These are phyloP conservation scores for Dissophora globulifera DNA, from an alignment of 192 early-diverging fungal genomes.

Conservation along the genomic window DNA sequence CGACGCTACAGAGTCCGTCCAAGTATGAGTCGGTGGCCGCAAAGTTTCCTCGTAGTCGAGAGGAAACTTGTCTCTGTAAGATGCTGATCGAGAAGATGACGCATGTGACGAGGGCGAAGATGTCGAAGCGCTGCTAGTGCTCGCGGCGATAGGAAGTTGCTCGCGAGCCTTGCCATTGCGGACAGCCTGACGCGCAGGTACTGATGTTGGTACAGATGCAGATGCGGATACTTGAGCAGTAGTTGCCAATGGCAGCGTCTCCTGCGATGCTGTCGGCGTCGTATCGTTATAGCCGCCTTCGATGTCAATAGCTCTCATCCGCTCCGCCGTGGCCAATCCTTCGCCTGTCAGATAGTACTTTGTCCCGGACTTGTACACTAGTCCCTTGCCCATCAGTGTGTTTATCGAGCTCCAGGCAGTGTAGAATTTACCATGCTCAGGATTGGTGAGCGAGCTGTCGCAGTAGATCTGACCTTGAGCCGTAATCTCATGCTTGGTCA, in stretches of 20 bases:
- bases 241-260: too few relatives aligned
- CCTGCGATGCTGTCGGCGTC: background rate
- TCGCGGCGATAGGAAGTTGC: too few relatives aligned
- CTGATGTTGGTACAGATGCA: too few relatives aligned
- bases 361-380: slow-evolving; percentile 71
- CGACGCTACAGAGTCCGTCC: too few relatives aligned
- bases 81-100: too few relatives aligned
- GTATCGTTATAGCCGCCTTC: slow-evolving; percentile 35
- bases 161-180: too few relatives aligned
- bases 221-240: background rate
- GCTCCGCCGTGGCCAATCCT: slow-evolving; percentile 69
- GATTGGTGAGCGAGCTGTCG: slow-evolving; percentile 72
- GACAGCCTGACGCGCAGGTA: too few relatives aligned
- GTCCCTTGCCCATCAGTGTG: slow-evolving; percentile 73
- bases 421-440: slow-evolving; percentile 61
- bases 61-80: too few relatives aligned
- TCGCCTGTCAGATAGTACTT: slow-evolving; percentile 78
- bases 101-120: too few relatives aligned
- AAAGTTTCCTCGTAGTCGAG: too few relatives aligned
- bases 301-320: slow-evolving; percentile 54
- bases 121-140: too few relatives aligned
- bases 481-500: slow-evolving; percentile 79
- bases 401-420: slow-evolving; percentile 85
- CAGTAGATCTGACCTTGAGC: slow-evolving; percentile 69
- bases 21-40: too few relatives aligned